Evolutionary conservation across 139 green algal species (phyloP).

Genomic region (Picochlorum sp.): DNA sequence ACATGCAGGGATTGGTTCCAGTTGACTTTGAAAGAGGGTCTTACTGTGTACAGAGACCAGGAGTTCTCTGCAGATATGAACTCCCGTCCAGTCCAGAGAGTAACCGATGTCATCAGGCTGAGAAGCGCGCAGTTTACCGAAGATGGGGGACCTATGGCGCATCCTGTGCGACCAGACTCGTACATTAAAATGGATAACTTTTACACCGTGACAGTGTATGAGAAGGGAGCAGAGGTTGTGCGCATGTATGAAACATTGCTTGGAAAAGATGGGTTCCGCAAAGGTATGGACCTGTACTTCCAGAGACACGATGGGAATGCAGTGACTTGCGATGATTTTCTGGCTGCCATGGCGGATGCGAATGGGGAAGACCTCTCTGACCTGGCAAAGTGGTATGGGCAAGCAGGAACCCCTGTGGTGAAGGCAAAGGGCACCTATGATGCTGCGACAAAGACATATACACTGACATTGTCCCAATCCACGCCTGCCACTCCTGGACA

Average conservation of each 20-base stretch:
- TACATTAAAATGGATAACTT: conserved; percentile 99
- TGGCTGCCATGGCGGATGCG: conserved; percentile 90
- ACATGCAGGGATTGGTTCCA: conserved; percentile 97
- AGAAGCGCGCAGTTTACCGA: conserved; percentile 84
- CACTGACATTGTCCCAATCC: conserved; percentile 57
- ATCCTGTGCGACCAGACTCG: conserved; percentile 89
- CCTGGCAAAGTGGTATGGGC: conserved; percentile 67
- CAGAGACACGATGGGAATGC: conserved; percentile 89
- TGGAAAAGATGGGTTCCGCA: conserved; percentile 87
- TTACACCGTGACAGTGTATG: conserved; percentile 88
- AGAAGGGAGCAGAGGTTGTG: conserved; percentile 86
- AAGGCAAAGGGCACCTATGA: conserved; percentile 65
- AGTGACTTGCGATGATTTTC: conserved; percentile 98
- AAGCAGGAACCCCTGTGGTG: conserved; percentile 85
- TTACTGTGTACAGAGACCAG: conserved; percentile 93
- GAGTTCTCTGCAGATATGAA: conserved; percentile 96
- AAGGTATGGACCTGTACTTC: conserved; percentile 98
- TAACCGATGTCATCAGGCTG: conserved; percentile 75
- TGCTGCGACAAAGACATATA: conserved; percentile 64
- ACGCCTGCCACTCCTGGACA: conserved; percentile 69
- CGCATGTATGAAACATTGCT: conserved; percentile 89
- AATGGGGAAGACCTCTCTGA: conserved; percentile 74
- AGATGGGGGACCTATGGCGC: conserved; percentile 88
- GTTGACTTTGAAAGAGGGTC: conserved; percentile 94
- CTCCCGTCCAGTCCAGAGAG: conserved; percentile 83